phyloP scores from a whole-genome alignment of 202 grass and related monocot genomes.

The Eragrostis tef region DNA sequence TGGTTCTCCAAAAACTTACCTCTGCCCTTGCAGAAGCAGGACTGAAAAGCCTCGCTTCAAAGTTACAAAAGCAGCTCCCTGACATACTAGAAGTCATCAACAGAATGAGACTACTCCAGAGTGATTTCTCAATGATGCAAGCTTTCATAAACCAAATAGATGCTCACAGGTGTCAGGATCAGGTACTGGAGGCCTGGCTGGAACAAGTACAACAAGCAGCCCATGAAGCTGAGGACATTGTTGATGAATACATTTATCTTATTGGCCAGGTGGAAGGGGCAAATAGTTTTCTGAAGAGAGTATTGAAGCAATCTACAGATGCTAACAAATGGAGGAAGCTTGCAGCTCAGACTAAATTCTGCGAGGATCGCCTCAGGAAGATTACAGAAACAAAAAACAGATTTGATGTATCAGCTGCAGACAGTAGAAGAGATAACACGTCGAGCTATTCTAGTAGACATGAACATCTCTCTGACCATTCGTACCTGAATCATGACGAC shows the following conservation, averaged over 20 bases:
- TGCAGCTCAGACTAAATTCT: constrained; percentile 13
- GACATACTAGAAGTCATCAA: constrained; percentile 33
- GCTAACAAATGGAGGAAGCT: constrained; percentile 35
- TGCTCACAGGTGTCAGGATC: constrained; percentile 20
- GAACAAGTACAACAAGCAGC: constrained; percentile 49
- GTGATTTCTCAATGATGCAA: constrained; percentile 54
- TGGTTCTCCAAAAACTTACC: constrained; percentile 53
- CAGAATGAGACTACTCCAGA: constrained; percentile 46
- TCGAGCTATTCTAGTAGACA: not conserved
- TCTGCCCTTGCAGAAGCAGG: constrained; percentile 40
- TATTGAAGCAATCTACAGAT: constrained; percentile 15
- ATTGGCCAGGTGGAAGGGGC: constrained; percentile 30
- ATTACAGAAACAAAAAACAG: constrained; percentile 42
- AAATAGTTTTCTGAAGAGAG: constrained; percentile 20
- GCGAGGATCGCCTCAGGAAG: constrained; percentile 41
- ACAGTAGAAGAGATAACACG: not conserved
- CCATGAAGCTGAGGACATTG: constrained; percentile 48
- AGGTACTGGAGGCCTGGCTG: constrained; percentile 47
- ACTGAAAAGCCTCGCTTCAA: constrained; percentile 19
- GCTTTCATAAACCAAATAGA: constrained; percentile 46
- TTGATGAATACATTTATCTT: constrained; percentile 60
- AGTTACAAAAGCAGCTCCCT: constrained; percentile 42
- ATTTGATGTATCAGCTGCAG: constrained; percentile 28
- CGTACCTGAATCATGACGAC: constrained; percentile 42
- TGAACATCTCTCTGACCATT: constrained; percentile 40